Percentiles rank a stretch among this genome's conserved stretches.
Evolutionary conservation across 306 rosid genomes (phyloP).

Genomic region (Pyrus pyrifolia): DNA sequence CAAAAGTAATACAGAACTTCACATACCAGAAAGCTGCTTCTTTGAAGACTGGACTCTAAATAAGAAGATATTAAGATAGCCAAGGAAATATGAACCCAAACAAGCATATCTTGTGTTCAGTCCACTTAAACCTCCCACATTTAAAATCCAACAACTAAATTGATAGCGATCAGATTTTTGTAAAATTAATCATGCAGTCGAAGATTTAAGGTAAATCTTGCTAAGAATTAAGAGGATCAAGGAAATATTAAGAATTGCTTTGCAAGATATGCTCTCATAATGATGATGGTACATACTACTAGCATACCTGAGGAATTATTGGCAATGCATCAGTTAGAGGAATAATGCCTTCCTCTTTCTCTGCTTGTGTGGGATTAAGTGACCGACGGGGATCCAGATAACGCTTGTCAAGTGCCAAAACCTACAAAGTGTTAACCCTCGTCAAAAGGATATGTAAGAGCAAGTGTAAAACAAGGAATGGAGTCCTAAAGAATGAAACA

Average conservation of each 20-base stretch:
- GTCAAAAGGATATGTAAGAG: constrained; percentile 4
- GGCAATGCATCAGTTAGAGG: constrained; percentile 96
- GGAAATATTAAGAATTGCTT: neutral
- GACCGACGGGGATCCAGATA: constrained; percentile 88
- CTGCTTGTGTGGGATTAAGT: constrained; percentile 72
- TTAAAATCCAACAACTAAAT: neutral
- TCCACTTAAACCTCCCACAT: neutral
- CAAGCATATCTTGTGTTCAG: neutral
- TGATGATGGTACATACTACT: neutral
- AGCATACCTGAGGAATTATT: constrained; percentile 72
- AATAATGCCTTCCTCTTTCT: constrained; percentile 93
- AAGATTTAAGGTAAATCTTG: neutral
- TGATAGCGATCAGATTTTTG: neutral
- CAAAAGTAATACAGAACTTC: no score
- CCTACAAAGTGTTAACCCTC: constrained; percentile 32
- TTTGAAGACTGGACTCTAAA: neutral
- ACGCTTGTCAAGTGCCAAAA: constrained; percentile 93
- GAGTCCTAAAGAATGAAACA: neutral
- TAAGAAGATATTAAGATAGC: neutral
- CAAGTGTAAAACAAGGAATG: neutral
- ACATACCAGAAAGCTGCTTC: neutral
- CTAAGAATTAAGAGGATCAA: neutral
- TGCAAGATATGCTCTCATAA: neutral
- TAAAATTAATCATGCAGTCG: neutral
- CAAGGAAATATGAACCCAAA: neutral